Evolutionary conservation across 768 basidiomycete species (phyloP).

Genomic region (Hirschioporus abietinus): DNA sequence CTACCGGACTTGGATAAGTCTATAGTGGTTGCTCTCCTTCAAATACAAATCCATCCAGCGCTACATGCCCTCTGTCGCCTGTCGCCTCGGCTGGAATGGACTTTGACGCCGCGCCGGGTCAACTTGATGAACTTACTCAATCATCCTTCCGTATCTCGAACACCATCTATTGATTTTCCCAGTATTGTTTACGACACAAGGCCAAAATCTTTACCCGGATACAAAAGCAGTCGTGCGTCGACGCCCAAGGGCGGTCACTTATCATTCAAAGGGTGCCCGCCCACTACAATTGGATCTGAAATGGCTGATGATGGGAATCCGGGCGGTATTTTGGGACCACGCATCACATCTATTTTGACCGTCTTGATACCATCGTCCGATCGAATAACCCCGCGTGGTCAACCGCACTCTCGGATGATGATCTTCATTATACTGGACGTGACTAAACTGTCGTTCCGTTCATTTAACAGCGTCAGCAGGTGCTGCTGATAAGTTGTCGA

Average conservation of each 20-base stretch:
- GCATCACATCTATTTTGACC: neutral
- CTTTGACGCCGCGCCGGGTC: neutral
- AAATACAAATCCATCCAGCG: too few species aligned
- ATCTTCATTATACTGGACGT: too few species aligned
- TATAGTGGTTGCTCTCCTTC: too few species aligned
- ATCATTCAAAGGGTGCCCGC: neutral
- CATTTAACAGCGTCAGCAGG: neutral
- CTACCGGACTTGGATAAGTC: too few species aligned
- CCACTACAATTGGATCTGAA: neutral
- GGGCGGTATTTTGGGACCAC: neutral
- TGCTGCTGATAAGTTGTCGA: neutral
- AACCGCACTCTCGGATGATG: too few species aligned
- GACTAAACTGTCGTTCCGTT: too few species aligned
- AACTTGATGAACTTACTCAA: neutral
- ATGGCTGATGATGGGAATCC: neutral
- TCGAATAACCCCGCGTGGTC: neutral
- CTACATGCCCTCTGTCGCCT: neutral
- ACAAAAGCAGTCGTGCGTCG: neutral
- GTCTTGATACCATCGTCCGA: neutral
- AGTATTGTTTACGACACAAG: neutral
- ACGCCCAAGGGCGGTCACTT: neutral
- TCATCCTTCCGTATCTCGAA: neutral
- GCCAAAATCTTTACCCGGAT: neutral
- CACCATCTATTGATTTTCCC: neutral
- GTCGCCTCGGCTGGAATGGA: neutral